Evolutionary conservation across 306 rosid species (phyloP).

Genomic region (Lathyrus aphaca): DNA sequence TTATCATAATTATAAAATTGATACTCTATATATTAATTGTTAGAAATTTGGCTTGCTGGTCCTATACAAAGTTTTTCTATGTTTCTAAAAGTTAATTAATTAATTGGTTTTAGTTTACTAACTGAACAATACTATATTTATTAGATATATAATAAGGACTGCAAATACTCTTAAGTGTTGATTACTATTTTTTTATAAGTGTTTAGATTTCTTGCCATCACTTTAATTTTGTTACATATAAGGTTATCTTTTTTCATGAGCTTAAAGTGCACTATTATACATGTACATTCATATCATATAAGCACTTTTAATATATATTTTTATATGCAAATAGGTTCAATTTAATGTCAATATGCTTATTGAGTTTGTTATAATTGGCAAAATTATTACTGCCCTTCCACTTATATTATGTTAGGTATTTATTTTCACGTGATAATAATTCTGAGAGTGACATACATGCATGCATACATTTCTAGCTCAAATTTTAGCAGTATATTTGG

Average conservation of each 20-base stretch:
- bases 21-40: not conserved
- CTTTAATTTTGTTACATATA: constrained; percentile 22
- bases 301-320: not conserved
- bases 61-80: constrained; percentile 10
- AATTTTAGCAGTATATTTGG: constrained; percentile 4
- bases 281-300: not conserved
- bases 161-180: too few species aligned
- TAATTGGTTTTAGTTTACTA: constrained; percentile 2
- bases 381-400: constrained; percentile 5
- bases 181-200: constrained; percentile 35
- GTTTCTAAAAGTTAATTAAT: not conserved
- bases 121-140: constrained; percentile 1
- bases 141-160: not conserved
- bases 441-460: constrained; percentile 22
- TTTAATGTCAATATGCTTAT: constrained; percentile 31
- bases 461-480: constrained; percentile 15
- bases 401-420: constrained; percentile 11
- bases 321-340: constrained; percentile 16
- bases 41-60: not conserved
- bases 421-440: constrained; percentile 18
- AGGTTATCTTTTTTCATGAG: constrained; percentile 22
- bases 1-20: not conserved
- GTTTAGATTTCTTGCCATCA: constrained; percentile 28
- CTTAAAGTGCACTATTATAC: constrained; percentile 3
- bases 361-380: constrained; percentile 16